Evolutionary conservation across 768 basidiomycete genomes (phyloP).

Genomic region (Auriculariales sp.): DNA sequence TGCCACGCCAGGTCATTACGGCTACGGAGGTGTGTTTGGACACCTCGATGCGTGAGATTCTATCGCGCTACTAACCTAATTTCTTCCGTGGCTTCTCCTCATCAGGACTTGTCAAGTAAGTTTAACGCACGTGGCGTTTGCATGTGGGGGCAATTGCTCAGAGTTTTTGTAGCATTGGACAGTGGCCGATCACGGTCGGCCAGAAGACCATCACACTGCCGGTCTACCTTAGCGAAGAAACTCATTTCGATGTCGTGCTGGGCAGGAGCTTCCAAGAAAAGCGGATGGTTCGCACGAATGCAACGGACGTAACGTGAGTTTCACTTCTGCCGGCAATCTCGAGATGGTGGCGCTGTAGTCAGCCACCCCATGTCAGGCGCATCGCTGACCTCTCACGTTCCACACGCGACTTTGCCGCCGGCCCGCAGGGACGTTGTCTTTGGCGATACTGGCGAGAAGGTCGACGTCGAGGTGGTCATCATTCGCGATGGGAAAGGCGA

Average conservation of each 20-base stretch:
- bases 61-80: not conserved
- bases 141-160: not conserved
- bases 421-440: constrained; percentile 85
- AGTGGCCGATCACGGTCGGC: constrained; percentile 69
- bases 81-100: not conserved
- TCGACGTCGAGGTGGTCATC: constrained; percentile 85
- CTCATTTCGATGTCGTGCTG: constrained; percentile 90
- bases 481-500: constrained; percentile 84
- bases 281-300: constrained; percentile 66
- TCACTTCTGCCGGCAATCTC: too few relatives aligned
- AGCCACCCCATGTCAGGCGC: too few relatives aligned
- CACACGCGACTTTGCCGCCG: too few relatives aligned
- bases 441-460: constrained; percentile 81
- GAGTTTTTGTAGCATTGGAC: constrained; percentile 37
- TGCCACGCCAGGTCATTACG: constrained; percentile 79
- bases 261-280: constrained; percentile 47
- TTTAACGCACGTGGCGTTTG: not conserved
- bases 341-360: too few relatives aligned
- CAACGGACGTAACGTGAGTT: constrained; percentile 77
- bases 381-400: too few relatives aligned
- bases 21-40: constrained; percentile 53
- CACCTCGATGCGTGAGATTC: constrained; percentile 10
- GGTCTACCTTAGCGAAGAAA: constrained; percentile 87
- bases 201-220: constrained; percentile 25
- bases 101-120: constrained; percentile 38